Evolutionary conservation across 768 basidiomycete genomes (phyloP), one percentile per base, ranked within the genome.

Genomic region (Tephrocybe sp.): DNA sequence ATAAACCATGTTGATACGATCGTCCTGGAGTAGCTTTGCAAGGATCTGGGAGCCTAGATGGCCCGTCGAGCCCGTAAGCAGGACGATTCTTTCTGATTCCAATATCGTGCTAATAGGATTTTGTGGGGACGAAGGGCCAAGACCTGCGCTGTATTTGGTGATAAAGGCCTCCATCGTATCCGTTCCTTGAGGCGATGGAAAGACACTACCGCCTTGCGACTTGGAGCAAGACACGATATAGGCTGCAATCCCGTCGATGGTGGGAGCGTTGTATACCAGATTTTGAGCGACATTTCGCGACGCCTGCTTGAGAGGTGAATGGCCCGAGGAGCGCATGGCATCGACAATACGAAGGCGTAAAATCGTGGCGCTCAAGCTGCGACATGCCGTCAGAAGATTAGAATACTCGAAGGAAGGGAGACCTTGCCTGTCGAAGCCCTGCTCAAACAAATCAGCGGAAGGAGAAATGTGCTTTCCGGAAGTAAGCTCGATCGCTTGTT

Each of bases 321-420:
- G 37, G 3, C 58, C 54, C 2, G 52, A 44, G 12, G 53, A 39
- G 3, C 50, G 42, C 22, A 73, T 39, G 0, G 64, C 69, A 16
- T 58, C 62, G n/a, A 70, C 22, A 34, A 74, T 68, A 5, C 70
- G 65, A 31, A 68, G 70, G 31, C 63, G 69, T 21, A 75, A 51
- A 50, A 70, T 67, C 0, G 69, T 71, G 8, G 69, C 68, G 13
- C 64, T 67, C 31, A 75, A 53, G 26, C 70, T 71, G 38, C 15
- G 24, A 21, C 38, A 30, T 24, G 32, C 6, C 28, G 18, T 38
- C 21, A 15, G 24, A 2, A 7, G 13, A 7, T 9, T 18, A 7
- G 6, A 15, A 7, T 32, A 7, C 12, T 9, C 18, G 16, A 25
- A 32, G 7, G 8, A 36, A 3, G 15, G 3, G 9, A 15, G 11